Conservation (phyloP, 1,284 basidiomycete species). For the Gomphus bonarii region DNA sequence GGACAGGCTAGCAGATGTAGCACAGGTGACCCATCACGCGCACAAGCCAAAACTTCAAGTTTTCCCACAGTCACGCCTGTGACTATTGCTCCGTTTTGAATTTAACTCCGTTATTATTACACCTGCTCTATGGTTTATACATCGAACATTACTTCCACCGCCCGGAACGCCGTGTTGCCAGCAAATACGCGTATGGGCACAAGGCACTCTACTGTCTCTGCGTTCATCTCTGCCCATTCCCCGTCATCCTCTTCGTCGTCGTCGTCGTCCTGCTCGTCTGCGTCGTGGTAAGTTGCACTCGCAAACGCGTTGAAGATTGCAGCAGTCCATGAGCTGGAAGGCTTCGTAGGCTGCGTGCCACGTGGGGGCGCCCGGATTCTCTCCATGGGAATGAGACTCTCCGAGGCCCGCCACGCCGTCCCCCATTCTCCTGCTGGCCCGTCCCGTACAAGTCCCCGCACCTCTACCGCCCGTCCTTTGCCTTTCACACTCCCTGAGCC, state of each 20-base stretch:
- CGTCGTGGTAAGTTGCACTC: constrained; percentile 47
- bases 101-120: no score
- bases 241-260: constrained; percentile 45
- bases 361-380: constrained; percentile 10
- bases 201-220: constrained; percentile 85
- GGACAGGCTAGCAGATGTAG: neutral
- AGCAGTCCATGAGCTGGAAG: constrained; percentile 12
- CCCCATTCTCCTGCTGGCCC: constrained; percentile 56
- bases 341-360: constrained; percentile 10
- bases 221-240: constrained; percentile 51
- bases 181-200: constrained; percentile 84
- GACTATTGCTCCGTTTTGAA: neutral
- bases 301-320: constrained; percentile 36
- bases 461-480: constrained; percentile 37
- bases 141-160: constrained; percentile 69
- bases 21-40: constrained; percentile 10
- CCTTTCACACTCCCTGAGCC: constrained; percentile 27
- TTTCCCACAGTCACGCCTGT: constrained; percentile 2
- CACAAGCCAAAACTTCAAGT: neutral
- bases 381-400: constrained; percentile 51
- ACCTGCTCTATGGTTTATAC: constrained; percentile 29
- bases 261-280: constrained; percentile 32
- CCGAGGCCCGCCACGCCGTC: constrained; percentile 49
- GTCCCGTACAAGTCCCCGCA: constrained; percentile 47
- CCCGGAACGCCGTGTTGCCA: constrained; percentile 80